Percentiles rank a stretch among this genome's conserved stretches.
Evolutionary conservation across 306 rosid genomes (phyloP).

Genomic region (Cucumis hystrix): DNA sequence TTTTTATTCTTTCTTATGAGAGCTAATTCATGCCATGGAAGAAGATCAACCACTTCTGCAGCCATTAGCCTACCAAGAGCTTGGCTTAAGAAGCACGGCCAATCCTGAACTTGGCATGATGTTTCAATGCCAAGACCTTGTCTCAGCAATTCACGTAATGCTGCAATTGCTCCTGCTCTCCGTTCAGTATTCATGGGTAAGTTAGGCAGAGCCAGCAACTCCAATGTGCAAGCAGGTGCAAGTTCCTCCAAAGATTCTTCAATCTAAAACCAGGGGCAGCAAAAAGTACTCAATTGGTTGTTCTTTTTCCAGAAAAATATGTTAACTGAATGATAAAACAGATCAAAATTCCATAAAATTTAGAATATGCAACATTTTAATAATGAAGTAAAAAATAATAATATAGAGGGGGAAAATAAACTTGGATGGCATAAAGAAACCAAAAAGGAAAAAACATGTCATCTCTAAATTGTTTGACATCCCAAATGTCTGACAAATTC

Average conservation of each 20-base stretch:
- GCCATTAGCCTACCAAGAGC: conserved; percentile 66
- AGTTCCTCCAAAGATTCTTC: conserved; percentile 99
- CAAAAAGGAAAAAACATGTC: background rate
- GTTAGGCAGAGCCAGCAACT: conserved; percentile 62
- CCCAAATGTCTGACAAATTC: background rate
- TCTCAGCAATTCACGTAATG: conserved; percentile 82
- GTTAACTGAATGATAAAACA: background rate
- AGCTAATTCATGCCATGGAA: conserved; percentile 77
- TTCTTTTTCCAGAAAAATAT: background rate
- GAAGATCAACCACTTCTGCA: conserved; percentile 78
- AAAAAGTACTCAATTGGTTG: background rate
- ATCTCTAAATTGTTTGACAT: background rate
- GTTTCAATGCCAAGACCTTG: conserved; percentile 91
- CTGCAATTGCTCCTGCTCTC: conserved; percentile 82
- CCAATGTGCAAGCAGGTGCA: conserved; percentile 95
- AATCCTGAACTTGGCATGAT: conserved; percentile 78
- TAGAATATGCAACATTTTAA: background rate
- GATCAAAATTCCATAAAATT: background rate
- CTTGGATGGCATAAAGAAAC: background rate
- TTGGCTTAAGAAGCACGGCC: conserved; percentile 86
- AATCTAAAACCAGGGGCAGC: conserved; percentile 31
- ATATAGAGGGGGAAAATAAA: background rate
- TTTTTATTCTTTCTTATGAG: conserved; percentile 75
- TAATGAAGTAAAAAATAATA: background rate
- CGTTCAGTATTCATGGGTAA: conserved; percentile 62